Conservation (phyloP, 2,329 filamentous ascomycete species). For the Dothistroma septosporum region DNA sequence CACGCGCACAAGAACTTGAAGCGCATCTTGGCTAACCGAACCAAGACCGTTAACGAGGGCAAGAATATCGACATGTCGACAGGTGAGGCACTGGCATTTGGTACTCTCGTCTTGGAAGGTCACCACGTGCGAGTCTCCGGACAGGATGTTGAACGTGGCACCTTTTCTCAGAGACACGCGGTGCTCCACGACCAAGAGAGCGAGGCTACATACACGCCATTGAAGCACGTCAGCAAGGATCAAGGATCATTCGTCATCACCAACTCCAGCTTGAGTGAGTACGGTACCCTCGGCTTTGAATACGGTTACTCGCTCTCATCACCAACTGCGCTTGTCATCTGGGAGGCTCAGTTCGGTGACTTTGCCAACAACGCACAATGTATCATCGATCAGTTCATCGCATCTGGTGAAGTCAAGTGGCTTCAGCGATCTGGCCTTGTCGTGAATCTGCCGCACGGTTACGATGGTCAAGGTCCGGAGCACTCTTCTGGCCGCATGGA, state of each 20-base stretch:
- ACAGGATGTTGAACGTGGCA: slow-evolving; percentile 98
- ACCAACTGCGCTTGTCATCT: slow-evolving; percentile 95
- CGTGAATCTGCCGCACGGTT: slow-evolving; percentile 93
- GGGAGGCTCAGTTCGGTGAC: slow-evolving; percentile 99
- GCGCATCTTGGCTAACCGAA: slow-evolving; percentile 83
- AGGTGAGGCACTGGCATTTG: slow-evolving; percentile 92
- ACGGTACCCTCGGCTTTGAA: slow-evolving; percentile 83
- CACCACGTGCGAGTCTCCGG: slow-evolving; percentile 97
- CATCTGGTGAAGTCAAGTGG: slow-evolving; percentile 97
- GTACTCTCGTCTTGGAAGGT: slow-evolving; percentile 82
- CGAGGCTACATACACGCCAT: slow-evolving; percentile 86
- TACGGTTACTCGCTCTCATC: slow-evolving; percentile 98
- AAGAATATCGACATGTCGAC: slow-evolving; percentile 97
- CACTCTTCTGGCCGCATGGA: slow-evolving; percentile 97
- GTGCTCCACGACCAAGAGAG: slow-evolving; percentile 97
- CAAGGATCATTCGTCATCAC: slow-evolving; percentile 95
- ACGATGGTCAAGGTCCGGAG: slow-evolving; percentile 96
- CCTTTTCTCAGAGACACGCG: slow-evolving; percentile 95
- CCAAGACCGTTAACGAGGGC: slow-evolving; percentile 88
- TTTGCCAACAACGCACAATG: slow-evolving; percentile 99
- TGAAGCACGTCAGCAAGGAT: slow-evolving; percentile 82
- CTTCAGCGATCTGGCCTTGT: slow-evolving; percentile 95
- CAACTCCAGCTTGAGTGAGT: slow-evolving; percentile 83
- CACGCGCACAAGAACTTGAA: slow-evolving; percentile 91
- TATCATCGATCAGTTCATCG: slow-evolving; percentile 98